Evolutionary conservation across 1,284 basidiomycete species (phyloP), one percentile per base, ranked within the genome.

Genomic region (Papiliotrema flavescens): DNA sequence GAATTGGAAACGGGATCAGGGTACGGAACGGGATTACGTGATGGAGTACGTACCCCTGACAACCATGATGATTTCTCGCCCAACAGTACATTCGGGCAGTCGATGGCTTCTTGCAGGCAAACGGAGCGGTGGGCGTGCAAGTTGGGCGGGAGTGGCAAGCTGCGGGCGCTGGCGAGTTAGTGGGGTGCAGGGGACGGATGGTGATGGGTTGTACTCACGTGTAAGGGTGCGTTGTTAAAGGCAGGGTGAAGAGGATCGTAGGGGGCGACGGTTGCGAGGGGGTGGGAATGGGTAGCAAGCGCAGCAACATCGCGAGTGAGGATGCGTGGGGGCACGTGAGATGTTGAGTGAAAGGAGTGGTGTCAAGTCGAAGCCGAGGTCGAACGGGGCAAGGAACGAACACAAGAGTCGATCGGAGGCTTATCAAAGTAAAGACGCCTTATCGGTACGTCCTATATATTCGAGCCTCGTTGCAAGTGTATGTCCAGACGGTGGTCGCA

Each of bases 241-340:
- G 73, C 49, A 90, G 74, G 28, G 81, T 83, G 76, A 89, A 89
- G 68, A 88, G 82, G 65, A 91, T 83, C 43, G 84, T 83, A 17
- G 86, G 82, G 28, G 83, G 80, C 3, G 82, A 78, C 1, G 79
- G 71, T 42, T 83, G 79, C 1, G 80, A 77, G 2, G 78, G 66
- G 0, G 79, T 76, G 9, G 82, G 77, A 19, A 61, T 54, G 15
- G 83, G 82, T 47, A 86, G 70, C 56, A 90, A 81, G 65, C 83
- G 82, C 59, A 90, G 83, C 55, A 86, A 78, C 88, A 90, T 90
- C 57, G 55, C 67, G 28, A 32, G 11, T 32, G 11, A n/a, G n/a
- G n/a, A n/a, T n/a, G n/a, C n/a, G n/a, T n/a, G n/a, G n/a, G n/a
- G n/a, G n/a, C n/a, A n/a, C n/a, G n/a, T n/a, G n/a, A n/a, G n/a